These are phyloP conservation scores for Dactylonectria macrodidyma DNA, from an alignment of 2,329 filamentous ascomycete species.

Conservation along the genomic window DNA sequence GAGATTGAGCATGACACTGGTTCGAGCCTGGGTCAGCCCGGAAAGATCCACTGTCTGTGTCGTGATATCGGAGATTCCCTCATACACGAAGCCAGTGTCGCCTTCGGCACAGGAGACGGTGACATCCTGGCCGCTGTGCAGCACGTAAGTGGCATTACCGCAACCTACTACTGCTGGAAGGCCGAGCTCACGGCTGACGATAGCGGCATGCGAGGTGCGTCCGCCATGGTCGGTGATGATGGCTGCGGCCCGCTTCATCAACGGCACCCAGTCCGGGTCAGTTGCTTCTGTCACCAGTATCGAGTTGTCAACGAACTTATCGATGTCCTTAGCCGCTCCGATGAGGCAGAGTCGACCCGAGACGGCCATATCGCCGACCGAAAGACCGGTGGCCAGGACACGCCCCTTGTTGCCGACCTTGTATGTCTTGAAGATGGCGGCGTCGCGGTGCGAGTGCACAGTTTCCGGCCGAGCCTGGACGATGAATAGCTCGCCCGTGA, in stretches of 20 bases:
- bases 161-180: conserved; percentile 56
- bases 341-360: conserved; percentile 53
- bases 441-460: conserved; percentile 52
- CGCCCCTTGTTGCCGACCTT: conserved; percentile 36
- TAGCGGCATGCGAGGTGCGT: conserved; percentile 57
- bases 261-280: no score
- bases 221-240: conserved; percentile 57
- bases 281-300: no score
- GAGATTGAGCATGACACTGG: no score
- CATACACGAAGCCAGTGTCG: conserved; percentile 55
- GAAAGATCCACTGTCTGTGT: no score
- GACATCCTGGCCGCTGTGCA: conserved; percentile 55
- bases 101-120: conserved; percentile 58
- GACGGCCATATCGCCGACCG: conserved; percentile 53
- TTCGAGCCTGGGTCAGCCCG: no score
- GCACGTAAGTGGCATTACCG: conserved; percentile 52
- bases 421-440: conserved; percentile 52
- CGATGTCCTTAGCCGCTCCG: conserved; percentile 48
- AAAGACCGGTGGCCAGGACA: conserved; percentile 47
- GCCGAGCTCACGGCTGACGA: conserved; percentile 57
- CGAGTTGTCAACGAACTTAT: conserved; percentile 53
- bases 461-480: conserved; percentile 56
- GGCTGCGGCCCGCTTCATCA: conserved; percentile 45
- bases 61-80: conserved; percentile 37
- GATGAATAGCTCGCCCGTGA: conserved; percentile 50